Percentiles rank a stretch among this genome's conserved stretches.
These are phyloP conservation scores for Helianthus annuus DNA, from an alignment of 129 eudicot genomes.

Conservation along the genomic window DNA sequence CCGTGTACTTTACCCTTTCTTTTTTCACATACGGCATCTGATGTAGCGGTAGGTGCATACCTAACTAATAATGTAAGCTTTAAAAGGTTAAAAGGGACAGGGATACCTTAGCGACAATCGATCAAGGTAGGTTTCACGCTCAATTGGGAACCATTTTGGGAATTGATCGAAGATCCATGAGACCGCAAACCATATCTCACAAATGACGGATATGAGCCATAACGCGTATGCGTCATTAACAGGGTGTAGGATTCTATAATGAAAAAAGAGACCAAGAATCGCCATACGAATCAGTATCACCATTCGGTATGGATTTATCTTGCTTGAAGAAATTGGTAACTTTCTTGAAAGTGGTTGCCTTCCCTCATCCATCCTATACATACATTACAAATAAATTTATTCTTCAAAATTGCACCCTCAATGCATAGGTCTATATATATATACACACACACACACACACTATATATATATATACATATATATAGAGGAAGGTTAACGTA, in stretches of 20 bases:
- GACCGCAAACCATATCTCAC: constrained; percentile 86
- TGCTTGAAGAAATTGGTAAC: constrained; percentile 76
- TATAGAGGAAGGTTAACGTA: too few relatives aligned
- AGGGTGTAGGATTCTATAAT: constrained; percentile 72
- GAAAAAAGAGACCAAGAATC: constrained; percentile 66
- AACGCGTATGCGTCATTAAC: constrained; percentile 71
- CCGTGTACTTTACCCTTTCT: too few relatives aligned
- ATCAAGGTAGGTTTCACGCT: constrained; percentile 77
- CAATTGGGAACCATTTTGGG: constrained; percentile 74
- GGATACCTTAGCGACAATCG: constrained; percentile 69
- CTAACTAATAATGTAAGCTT: too few relatives aligned
- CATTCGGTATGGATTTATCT: constrained; percentile 77
- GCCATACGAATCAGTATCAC: constrained; percentile 57
- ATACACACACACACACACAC: too few relatives aligned
- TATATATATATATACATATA: too few relatives aligned
- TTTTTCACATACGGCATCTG: too few relatives aligned
- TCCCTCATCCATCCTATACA: constrained; percentile 80
- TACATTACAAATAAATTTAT: too few relatives aligned
- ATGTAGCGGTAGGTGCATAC: too few relatives aligned
- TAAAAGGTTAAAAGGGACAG: too few relatives aligned
- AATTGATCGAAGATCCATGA: constrained; percentile 89
- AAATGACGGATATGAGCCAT: constrained; percentile 73
- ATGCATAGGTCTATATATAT: background rate
- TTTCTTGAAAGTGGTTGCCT: constrained; percentile 86
- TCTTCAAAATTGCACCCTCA: too few relatives aligned